Conservation (phyloP, 2,329 filamentous ascomycete species). For the Fusarium virguliforme region DNA sequence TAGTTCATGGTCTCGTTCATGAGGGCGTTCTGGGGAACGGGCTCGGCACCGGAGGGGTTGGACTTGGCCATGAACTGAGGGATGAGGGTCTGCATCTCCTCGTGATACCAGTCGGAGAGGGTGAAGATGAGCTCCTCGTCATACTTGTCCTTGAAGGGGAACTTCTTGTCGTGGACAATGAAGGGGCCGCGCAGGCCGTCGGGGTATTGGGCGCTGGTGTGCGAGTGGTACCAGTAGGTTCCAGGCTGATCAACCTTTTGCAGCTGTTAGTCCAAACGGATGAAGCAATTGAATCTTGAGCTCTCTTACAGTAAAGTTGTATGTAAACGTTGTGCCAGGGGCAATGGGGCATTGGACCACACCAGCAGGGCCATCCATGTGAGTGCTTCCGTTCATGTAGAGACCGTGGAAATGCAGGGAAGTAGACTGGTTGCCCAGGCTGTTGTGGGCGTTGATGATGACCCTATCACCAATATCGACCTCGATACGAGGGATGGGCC, state of each 20-base stretch:
- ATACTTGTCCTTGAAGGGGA: conserved; percentile 71
- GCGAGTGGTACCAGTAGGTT: conserved; percentile 86
- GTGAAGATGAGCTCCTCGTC: conserved; percentile 77
- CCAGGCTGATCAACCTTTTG: conserved; percentile 74
- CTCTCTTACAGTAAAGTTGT: conserved; percentile 74
- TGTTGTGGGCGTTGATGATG: conserved; percentile 72
- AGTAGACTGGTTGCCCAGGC: conserved; percentile 74
- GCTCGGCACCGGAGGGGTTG: conserved; percentile 74
- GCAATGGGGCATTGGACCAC: conserved; percentile 79
- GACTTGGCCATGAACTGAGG: conserved; percentile 66
- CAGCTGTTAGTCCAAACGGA: conserved; percentile 5
- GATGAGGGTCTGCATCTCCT: conserved; percentile 66
- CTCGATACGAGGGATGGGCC: conserved; percentile 79
- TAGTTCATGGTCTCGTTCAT: conserved; percentile 80
- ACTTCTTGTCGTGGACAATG: conserved; percentile 74
- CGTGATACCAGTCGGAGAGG: conserved; percentile 81
- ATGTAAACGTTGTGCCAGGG: conserved; percentile 76
- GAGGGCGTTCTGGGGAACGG: conserved; percentile 77
- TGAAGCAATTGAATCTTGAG: not conserved
- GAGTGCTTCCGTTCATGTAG: conserved; percentile 75
- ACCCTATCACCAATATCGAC: conserved; percentile 75
- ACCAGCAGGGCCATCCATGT: conserved; percentile 80
- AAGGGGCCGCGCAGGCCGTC: conserved; percentile 78
- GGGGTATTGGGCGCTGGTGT: conserved; percentile 77
- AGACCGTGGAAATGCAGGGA: conserved; percentile 81